These are phyloP conservation scores for Ceriops zippeliana DNA, from an alignment of 345 rosid species.

Conservation along the genomic window DNA sequence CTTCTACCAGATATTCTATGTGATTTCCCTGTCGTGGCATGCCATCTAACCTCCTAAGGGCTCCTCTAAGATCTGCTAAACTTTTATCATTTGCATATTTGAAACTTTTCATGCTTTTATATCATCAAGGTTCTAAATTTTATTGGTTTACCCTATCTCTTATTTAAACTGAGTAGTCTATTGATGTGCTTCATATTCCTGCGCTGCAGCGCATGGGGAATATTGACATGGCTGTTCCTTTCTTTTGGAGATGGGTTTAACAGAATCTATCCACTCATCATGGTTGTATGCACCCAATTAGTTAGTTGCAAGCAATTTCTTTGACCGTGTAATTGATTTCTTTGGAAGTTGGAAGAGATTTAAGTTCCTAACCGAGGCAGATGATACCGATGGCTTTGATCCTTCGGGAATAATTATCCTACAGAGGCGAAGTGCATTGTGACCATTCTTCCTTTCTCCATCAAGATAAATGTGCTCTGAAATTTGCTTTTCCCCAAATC, in stretches of 20 bases:
- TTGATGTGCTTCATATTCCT: constrained; percentile 11
- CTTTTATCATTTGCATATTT: too few species aligned
- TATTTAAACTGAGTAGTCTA: constrained; percentile 8
- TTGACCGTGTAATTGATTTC: constrained; percentile 45
- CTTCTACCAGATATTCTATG: too few species aligned
- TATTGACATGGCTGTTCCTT: constrained; percentile 77
- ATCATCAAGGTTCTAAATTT: constrained; percentile 21
- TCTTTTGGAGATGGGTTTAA: constrained; percentile 79
- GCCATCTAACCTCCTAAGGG: too few species aligned
- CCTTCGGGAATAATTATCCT: constrained; percentile 89
- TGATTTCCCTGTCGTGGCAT: too few species aligned
- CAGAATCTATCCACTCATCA: constrained; percentile 90
- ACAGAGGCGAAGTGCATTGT: constrained; percentile 45
- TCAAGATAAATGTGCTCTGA: too few species aligned
- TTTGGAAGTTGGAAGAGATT: constrained; percentile 94
- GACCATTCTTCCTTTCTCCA: background rate
- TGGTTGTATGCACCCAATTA: constrained; percentile 87
- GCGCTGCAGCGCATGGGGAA: constrained; percentile 87
- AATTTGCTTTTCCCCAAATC: background rate
- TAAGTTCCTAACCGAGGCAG: constrained; percentile 74
- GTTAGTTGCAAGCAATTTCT: constrained; percentile 79
- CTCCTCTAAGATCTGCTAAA: too few species aligned
- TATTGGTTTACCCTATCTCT: background rate
- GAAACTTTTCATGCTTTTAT: too few species aligned
- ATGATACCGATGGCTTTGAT: constrained; percentile 85